These are phyloP conservation scores for Solanum medicagineum DNA, from an alignment of 257 asterid genomes.

Conservation along the genomic window DNA sequence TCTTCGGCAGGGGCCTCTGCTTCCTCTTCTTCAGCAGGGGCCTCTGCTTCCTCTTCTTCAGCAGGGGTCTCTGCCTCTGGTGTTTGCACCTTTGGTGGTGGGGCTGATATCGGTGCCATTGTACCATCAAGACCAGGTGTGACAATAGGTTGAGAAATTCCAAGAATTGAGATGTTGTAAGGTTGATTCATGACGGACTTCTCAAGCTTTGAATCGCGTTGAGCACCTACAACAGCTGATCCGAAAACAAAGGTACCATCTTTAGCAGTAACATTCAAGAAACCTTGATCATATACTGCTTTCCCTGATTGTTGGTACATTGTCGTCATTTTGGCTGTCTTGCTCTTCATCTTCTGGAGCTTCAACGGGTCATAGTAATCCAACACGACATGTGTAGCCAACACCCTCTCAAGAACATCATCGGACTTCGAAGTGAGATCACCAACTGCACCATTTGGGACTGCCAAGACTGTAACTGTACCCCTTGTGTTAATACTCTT, in stretches of 20 bases:
- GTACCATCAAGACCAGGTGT: conserved; percentile 47
- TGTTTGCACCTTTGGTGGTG: conserved; percentile 19
- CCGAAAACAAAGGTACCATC: conserved; percentile 39
- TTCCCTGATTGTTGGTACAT: conserved; percentile 35
- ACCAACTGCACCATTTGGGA: conserved; percentile 30
- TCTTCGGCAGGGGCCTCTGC: not conserved
- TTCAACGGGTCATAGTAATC: conserved; percentile 57
- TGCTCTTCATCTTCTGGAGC: conserved; percentile 26
- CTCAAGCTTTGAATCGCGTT: conserved; percentile 5
- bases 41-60: not conserved
- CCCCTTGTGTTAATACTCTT: conserved; percentile 27
- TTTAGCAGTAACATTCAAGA: conserved; percentile 25
- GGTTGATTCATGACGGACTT: conserved; percentile 34
- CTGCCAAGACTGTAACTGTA: conserved; percentile 56
- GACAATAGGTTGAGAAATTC: conserved; percentile 28
- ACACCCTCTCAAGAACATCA: conserved; percentile 26
- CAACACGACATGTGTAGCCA: conserved; percentile 52
- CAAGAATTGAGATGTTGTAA: conserved; percentile 50
- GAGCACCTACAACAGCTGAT: conserved; percentile 43
- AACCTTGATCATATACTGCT: conserved; percentile 35
- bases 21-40: not conserved
- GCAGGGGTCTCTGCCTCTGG: not conserved
- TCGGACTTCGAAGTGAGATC: conserved; percentile 14
- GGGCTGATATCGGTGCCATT: not conserved
- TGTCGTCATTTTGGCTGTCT: conserved; percentile 30